phyloP scores from a whole-genome alignment of 2,329 filamentous ascomycete genomes.

The Colletotrichum spinosum region DNA sequence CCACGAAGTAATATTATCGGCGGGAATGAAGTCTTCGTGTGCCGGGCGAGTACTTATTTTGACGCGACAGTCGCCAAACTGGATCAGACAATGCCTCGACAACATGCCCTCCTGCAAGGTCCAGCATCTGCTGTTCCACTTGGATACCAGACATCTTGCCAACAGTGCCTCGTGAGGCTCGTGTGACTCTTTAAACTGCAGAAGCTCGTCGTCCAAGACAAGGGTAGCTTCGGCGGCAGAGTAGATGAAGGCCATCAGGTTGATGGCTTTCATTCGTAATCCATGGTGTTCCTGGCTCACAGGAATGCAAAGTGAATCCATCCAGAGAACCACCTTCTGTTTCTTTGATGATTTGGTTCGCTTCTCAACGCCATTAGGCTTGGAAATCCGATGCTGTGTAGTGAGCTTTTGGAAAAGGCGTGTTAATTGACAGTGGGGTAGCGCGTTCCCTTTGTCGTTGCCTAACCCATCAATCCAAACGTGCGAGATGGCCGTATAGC shows the following conservation, averaged over 20 bases:
- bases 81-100: neutral
- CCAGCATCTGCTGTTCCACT: constrained; percentile 11
- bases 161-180: neutral
- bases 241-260: constrained; percentile 4
- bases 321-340: constrained; percentile 1
- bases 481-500: constrained; percentile 6
- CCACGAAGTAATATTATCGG: too few relatives aligned
- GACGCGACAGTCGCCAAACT: neutral
- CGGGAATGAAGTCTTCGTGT: too few relatives aligned
- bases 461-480: constrained; percentile 8
- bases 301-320: constrained; percentile 8
- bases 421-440: neutral
- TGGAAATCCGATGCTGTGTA: neutral
- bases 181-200: neutral
- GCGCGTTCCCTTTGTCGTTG: neutral
- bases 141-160: neutral
- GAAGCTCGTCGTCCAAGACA: neutral
- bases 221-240: neutral
- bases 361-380: too few relatives aligned
- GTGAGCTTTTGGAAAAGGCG: neutral
- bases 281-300: neutral
- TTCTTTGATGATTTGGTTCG: too few relatives aligned
- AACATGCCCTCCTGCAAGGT: constrained; percentile 5
- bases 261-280: neutral
- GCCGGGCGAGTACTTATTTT: neutral